Conservation (phyloP, 805 yeast genomes). For the Lipomyces starkeyi region DNA sequence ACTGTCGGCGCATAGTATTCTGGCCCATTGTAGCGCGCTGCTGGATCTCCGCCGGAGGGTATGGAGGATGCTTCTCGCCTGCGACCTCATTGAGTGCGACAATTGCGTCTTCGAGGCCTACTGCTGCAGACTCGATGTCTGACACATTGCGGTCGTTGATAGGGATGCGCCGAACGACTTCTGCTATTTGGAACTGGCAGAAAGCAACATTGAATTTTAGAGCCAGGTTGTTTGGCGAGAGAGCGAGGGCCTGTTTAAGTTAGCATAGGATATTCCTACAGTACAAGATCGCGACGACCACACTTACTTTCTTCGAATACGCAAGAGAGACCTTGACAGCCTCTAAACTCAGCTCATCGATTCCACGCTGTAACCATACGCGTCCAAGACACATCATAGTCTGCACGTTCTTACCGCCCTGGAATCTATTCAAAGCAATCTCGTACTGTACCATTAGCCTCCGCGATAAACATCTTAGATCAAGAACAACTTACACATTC, state of each 20-base stretch:
- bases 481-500: conserved; percentile 51
- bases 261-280: background rate
- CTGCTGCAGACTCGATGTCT: conserved; percentile 63
- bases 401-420: conserved; percentile 65
- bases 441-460: conserved; percentile 58
- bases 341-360: conserved; percentile 66
- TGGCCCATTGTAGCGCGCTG: conserved; percentile 88
- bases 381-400: conserved; percentile 77
- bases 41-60: conserved; percentile 76
- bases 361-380: conserved; percentile 85
- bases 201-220: conserved; percentile 81
- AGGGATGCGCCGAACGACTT: conserved; percentile 68
- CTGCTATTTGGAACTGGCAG: conserved; percentile 86
- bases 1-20: conserved; percentile 71
- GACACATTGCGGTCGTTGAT: conserved; percentile 63
- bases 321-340: conserved; percentile 67
- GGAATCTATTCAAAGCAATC: conserved; percentile 70
- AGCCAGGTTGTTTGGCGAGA: conserved; percentile 52
- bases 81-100: conserved; percentile 63
- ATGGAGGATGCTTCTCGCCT: conserved; percentile 69
- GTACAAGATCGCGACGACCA: too few species aligned
- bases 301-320: conserved; percentile 49
- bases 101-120: conserved; percentile 68
- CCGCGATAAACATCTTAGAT: conserved; percentile 32
- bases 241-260: conserved; percentile 56